A percentile compares a stretch with the other conserved stretches of the same genome.
Evolutionary conservation across 768 basidiomycete species (phyloP).

Genomic region (Artomyces pyxidatus): DNA sequence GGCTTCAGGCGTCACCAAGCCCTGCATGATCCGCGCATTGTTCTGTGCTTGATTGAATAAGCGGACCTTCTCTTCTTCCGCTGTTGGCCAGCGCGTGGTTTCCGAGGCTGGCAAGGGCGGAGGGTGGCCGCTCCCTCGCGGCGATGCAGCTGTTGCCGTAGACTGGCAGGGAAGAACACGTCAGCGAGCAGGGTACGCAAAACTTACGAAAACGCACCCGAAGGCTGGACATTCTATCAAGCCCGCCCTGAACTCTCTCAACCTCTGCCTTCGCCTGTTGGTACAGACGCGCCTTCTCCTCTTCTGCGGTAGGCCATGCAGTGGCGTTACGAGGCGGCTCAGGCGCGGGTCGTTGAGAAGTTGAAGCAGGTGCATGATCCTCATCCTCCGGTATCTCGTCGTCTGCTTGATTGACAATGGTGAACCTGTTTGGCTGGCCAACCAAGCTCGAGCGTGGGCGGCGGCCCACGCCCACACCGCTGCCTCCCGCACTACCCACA

Average conservation of each 20-base stretch:
- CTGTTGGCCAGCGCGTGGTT: constrained; percentile 44
- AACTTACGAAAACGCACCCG: constrained; percentile 9
- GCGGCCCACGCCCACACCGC: constrained; percentile 13
- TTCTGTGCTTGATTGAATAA: constrained; percentile 63
- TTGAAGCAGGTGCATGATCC: constrained; percentile 23
- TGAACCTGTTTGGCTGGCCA: constrained; percentile 25
- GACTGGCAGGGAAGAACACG: constrained; percentile 1
- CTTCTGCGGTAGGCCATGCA: constrained; percentile 30
- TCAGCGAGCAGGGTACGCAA: background rate
- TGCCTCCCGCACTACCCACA: constrained; percentile 4
- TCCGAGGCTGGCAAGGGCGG: constrained; percentile 10
- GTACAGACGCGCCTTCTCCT: constrained; percentile 36
- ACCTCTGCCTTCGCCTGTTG: constrained; percentile 33
- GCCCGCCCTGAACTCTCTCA: constrained; percentile 29
- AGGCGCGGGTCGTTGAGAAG: background rate
- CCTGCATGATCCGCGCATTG: constrained; percentile 54
- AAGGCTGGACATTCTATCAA: constrained; percentile 21
- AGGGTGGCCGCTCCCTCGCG: constrained; percentile 16
- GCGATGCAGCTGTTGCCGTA: constrained; percentile 5
- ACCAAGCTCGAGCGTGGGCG: constrained; percentile 27
- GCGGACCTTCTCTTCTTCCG: constrained; percentile 71
- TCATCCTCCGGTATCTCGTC: constrained; percentile 34
- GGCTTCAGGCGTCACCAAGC: constrained; percentile 22
- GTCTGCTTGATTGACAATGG: constrained; percentile 35
- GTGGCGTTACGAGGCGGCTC: background rate